Evolutionary conservation across 345 rosid species (phyloP), one percentile per base, ranked within the genome.

Genomic region (Nephelium lappaceum): DNA sequence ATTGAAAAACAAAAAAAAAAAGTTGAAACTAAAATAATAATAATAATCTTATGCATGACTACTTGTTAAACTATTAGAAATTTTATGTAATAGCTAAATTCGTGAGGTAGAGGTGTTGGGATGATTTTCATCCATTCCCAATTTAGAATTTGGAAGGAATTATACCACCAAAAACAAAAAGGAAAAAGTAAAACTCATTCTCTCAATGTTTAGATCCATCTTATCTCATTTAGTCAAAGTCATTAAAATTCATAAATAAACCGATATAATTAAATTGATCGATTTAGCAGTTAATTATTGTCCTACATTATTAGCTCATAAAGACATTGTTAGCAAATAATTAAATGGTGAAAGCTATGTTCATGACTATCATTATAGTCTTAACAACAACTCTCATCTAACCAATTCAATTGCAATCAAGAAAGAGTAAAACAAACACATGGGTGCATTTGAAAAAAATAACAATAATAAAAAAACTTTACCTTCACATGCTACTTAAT

Each of bases 401-500:
- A 63, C 69, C 43, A 61, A 61, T 42, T 60, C 62, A 60, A 14
- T 39, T 39, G 19, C 25, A 24, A 23, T 62, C 9, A 62, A 42
- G 55, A 49, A 49, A 49, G 55, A 49, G 55, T 14, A 31, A 31
- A 31, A 31, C 36, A 31, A 31, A 49, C 70, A 74, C 43, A 74
- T 64, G 61, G 45, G 61, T 12, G 43, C 47, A 41, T 43, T 27
- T 2, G 36, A 31, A 31, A 31, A 27, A 0, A 31, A 31, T 1
- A 31, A 31, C 3, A 31, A 31, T 31, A 31, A 31, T 11, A 18
- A 42, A 8, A 58, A 11, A 51, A 0, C 39, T 57, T 23, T 25
- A 63, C 45, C 43, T 10, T 74, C 61, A 74, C 70, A 15, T 43
- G 69, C 27, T 61, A 45, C 42, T 3, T 18, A 27, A 74, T 67